These are phyloP conservation scores for Pyricularia pennisetigena DNA, from an alignment of 2,329 filamentous ascomycete species.

Conservation along the genomic window DNA sequence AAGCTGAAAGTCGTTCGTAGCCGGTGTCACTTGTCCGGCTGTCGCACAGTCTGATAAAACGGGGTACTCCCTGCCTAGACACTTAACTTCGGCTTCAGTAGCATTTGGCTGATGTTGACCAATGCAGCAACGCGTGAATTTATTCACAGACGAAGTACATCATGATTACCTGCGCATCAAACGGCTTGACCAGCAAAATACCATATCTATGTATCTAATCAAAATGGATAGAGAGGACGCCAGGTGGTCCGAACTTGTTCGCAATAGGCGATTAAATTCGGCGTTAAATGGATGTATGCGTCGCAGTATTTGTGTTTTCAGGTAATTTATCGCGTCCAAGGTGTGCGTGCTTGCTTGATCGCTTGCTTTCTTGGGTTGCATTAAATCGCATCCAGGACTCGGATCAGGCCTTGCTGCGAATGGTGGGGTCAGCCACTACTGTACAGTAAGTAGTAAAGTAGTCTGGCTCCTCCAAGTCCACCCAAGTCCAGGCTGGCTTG, in stretches of 20 bases:
- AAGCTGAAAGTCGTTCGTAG: not conserved
- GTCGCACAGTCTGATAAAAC: not conserved
- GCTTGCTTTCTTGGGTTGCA: not conserved
- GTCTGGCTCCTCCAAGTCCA: not conserved
- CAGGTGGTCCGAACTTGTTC: not conserved
- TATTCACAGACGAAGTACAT: too few relatives aligned
- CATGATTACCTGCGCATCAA: not conserved
- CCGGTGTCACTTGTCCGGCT: not conserved
- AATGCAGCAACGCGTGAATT: not conserved
- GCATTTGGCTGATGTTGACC: not conserved
- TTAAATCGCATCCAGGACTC: not conserved
- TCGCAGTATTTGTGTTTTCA: not conserved
- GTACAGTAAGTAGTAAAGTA: too few relatives aligned
- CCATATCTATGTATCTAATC: not conserved
- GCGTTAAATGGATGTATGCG: not conserved
- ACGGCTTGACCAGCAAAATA: not conserved
- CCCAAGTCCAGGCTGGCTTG: not conserved
- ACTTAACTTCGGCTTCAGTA: not conserved
- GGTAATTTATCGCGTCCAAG: not conserved
- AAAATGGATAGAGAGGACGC: too few relatives aligned
- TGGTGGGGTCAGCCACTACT: not conserved
- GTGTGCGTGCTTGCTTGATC: not conserved
- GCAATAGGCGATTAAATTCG: not conserved
- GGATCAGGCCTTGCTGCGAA: not conserved
- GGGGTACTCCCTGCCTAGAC: not conserved